Evolutionary conservation across 192 early-diverging fungal species (phyloP), one percentile per base, ranked within the genome.

Genomic region (Coemansia sp.): DNA sequence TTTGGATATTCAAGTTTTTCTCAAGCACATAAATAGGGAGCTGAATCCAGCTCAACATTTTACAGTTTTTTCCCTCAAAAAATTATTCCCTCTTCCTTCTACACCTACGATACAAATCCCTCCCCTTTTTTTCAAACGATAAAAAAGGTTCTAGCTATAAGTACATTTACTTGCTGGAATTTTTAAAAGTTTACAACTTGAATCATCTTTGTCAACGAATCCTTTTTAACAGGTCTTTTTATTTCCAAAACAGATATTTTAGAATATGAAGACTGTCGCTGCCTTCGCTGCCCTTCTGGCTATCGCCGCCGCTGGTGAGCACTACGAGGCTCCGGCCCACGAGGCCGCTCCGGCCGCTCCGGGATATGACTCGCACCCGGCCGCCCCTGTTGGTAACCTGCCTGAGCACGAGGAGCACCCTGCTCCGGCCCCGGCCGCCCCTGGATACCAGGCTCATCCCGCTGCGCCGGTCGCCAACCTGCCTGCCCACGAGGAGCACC

Each of bases 231-330:
- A 50, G 28, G 48, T 28, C 45, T 31, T 21, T n/a, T 22, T 18
- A 5, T 2, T 0, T 21, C 9, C 14, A 43, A 14, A 56, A 28
- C 16, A 58, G 2, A 55, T 6, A 10, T 10, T 19, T 46, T 28
- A 2, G 38, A 62, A 43, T 18, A 76, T 70, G 67, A 77, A 65
- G 56, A 70, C 63, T 30, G 44, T 59, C 35, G 51, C 67, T 18
- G 73, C 73, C 1, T 19, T 77, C 33, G 67, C 60, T 25, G 73
- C 73, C 40, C 59, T 77, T 55, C 53, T 65, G 30, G 73, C 63
- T 33, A 30, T 77, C 59, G 73, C 63, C 30, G 63, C 64, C 12
- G 73, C 67, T 32, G 72, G 66, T 24, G 72, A 69, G 19, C 62
- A 69, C 32, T 75, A 75, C 54, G 66, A 75, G 61, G 64, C 63